Percentiles rank a stretch among this genome's conserved stretches.
Evolutionary conservation across 768 basidiomycete genomes (phyloP).

Genomic region (Psilocybe sp.): DNA sequence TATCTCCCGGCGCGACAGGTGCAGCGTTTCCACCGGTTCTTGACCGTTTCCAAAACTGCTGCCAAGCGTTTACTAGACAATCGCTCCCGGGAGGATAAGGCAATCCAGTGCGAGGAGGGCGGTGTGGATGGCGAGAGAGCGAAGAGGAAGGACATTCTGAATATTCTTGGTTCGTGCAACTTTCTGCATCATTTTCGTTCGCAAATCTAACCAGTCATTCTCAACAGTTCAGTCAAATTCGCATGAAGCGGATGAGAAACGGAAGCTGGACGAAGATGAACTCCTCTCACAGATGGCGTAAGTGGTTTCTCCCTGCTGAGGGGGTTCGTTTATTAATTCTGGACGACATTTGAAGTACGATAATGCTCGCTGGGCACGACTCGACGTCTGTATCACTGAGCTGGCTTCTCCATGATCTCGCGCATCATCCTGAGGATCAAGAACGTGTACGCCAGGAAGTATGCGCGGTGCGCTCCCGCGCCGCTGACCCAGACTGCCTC

Average conservation of each 20-base stretch:
- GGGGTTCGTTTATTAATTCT: no score
- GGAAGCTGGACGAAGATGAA: slow-evolving; percentile 7
- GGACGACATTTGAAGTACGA: neutral
- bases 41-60: slow-evolving; percentile 2
- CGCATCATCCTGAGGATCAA: slow-evolving; percentile 11
- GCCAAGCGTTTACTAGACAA: slow-evolving; percentile 1
- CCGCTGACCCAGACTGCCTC: slow-evolving; percentile 3
- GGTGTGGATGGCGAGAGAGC: neutral
- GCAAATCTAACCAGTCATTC: neutral
- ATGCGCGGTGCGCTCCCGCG: neutral
- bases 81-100: neutral
- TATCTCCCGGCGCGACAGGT: slow-evolving; percentile 5
- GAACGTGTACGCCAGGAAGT: slow-evolving; percentile 9
- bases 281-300: slow-evolving; percentile 8
- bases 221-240: slow-evolving; percentile 1
- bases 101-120: no score
- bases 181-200: neutral
- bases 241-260: slow-evolving; percentile 1
- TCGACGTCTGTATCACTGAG: slow-evolving; percentile 8
- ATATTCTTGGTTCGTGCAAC: slow-evolving; percentile 3
- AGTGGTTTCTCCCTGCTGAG: no score
- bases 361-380: slow-evolving; percentile 12
- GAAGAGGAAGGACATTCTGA: slow-evolving; percentile 6
- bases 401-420: slow-evolving; percentile 10
- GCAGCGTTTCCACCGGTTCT: neutral